A percentile compares a stretch with the other conserved stretches of the same genome.
phyloP scores from a whole-genome alignment of 2,329 filamentous ascomycete genomes.

The Ophiostoma novo-ulmi region DNA sequence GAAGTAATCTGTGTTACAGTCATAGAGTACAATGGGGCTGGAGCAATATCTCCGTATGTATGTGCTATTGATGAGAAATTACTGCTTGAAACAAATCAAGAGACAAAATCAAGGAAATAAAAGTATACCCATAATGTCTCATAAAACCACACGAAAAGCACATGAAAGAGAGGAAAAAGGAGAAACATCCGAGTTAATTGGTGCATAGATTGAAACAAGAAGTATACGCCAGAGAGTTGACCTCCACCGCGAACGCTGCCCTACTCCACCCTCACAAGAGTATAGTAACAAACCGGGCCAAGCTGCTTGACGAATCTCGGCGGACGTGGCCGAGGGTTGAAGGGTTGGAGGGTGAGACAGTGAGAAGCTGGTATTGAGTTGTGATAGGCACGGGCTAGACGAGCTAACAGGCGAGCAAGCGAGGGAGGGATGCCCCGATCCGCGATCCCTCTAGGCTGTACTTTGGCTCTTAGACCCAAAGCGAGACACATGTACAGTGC shows the following conservation, averaged over 20 bases:
- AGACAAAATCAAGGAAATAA: neutral
- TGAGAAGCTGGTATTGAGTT: neutral
- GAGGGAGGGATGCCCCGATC: neutral
- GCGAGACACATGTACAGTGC: neutral
- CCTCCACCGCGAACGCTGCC: constrained; percentile 4
- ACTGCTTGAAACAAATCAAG: neutral
- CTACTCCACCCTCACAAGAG: neutral
- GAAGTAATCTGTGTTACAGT: neutral
- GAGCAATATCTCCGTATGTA: neutral
- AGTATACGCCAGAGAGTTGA: neutral
- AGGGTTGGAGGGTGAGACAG: neutral
- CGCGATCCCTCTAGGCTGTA: neutral
- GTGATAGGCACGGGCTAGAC: no score
- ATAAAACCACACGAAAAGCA: neutral
- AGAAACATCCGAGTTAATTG: neutral
- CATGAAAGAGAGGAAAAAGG: neutral
- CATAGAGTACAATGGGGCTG: neutral
- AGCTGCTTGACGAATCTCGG: neutral
- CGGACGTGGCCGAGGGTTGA: neutral
- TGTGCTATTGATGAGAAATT: neutral
- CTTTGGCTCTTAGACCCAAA: neutral
- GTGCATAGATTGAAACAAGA: neutral
- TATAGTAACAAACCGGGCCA: neutral
- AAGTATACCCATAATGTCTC: neutral
- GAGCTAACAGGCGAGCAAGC: neutral